phyloP scores from a whole-genome alignment of 495 filamentous ascomycete genomes.

The Penicillium angulare region DNA sequence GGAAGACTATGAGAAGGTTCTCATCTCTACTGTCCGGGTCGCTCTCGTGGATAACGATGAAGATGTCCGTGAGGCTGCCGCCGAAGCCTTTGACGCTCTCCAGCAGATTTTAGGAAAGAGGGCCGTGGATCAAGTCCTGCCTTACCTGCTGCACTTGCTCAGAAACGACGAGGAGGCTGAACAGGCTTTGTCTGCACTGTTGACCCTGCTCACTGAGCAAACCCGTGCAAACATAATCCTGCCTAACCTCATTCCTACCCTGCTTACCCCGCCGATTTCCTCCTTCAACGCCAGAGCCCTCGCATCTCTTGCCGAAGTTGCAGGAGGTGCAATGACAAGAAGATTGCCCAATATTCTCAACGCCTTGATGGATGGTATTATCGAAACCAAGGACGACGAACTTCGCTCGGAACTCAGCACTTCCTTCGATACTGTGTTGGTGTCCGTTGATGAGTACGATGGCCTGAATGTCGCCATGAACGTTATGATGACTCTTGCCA shows the following conservation, averaged over 20 bases:
- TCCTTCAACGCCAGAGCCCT: conserved; percentile 92
- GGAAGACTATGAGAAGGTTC: conserved; percentile 90
- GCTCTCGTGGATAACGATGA: conserved; percentile 86
- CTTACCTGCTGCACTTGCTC: conserved; percentile 83
- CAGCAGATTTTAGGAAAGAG: conserved; percentile 92
- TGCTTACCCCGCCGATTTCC: conserved; percentile 86
- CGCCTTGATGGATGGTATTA: conserved; percentile 87
- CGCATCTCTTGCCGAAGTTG: conserved; percentile 88
- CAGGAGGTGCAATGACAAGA: conserved; percentile 82
- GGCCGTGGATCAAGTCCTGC: conserved; percentile 90
- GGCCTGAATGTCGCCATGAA: conserved; percentile 94
- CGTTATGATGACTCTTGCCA: conserved; percentile 79
- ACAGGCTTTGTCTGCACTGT: conserved; percentile 85
- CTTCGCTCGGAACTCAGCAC: conserved; percentile 69
- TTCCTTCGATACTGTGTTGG: conserved; percentile 82
- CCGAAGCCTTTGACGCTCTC: conserved; percentile 92
- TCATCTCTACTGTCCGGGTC: conserved; percentile 91
- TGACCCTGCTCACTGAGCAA: conserved; percentile 90
- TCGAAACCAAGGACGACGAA: conserved; percentile 71
- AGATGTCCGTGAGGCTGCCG: conserved; percentile 91
- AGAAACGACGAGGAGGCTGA: conserved; percentile 82
- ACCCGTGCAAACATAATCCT: conserved; percentile 94
- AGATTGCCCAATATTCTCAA: conserved; percentile 87
- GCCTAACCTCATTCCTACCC: conserved; percentile 89
- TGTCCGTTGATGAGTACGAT: conserved; percentile 94